These are phyloP conservation scores for Alternaria arbusti DNA, from an alignment of 2,329 filamentous ascomycete genomes.

Conservation along the genomic window DNA sequence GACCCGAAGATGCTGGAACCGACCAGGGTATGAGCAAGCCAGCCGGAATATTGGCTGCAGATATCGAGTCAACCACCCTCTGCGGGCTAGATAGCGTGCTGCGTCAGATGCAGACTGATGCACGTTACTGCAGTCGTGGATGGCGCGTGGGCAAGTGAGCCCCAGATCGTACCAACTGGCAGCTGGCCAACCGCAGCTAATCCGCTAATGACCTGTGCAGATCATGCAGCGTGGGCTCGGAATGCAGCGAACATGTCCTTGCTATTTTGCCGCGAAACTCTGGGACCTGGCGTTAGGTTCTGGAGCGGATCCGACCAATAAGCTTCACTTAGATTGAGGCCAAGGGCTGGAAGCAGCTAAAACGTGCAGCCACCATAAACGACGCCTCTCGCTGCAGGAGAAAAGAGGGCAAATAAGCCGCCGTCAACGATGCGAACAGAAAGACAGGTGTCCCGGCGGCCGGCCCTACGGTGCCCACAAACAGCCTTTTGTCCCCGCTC, in stretches of 20 bases:
- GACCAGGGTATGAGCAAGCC: conserved; percentile 32
- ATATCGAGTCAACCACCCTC: conserved; percentile 32
- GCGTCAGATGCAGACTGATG: conserved; percentile 33
- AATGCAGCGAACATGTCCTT: conserved; percentile 42
- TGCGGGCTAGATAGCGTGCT: conserved; percentile 37
- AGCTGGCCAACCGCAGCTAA: conserved; percentile 37
- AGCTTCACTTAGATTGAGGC: conserved; percentile 43
- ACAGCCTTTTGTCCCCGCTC: neutral
- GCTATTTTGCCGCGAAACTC: conserved; percentile 41
- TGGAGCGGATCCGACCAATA: conserved; percentile 39
- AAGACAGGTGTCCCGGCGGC: conserved; percentile 14
- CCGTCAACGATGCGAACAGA: conserved; percentile 14
- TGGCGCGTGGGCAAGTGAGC: conserved; percentile 30
- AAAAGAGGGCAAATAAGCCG: conserved; percentile 56
- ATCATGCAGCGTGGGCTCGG: conserved; percentile 45
- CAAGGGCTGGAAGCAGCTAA: conserved; percentile 39
- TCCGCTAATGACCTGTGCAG: conserved; percentile 42
- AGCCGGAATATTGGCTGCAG: conserved; percentile 38
- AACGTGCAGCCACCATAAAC: conserved; percentile 36
- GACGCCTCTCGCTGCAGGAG: conserved; percentile 23
- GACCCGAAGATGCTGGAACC: conserved; percentile 37
- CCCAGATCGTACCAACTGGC: conserved; percentile 32
- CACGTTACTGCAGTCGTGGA: conserved; percentile 33
- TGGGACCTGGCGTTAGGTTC: conserved; percentile 43
- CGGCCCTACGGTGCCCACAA: conserved; percentile 23